These are phyloP conservation scores for Botryotinia convoluta DNA, from an alignment of 2,329 filamentous ascomycete genomes.

Conservation along the genomic window DNA sequence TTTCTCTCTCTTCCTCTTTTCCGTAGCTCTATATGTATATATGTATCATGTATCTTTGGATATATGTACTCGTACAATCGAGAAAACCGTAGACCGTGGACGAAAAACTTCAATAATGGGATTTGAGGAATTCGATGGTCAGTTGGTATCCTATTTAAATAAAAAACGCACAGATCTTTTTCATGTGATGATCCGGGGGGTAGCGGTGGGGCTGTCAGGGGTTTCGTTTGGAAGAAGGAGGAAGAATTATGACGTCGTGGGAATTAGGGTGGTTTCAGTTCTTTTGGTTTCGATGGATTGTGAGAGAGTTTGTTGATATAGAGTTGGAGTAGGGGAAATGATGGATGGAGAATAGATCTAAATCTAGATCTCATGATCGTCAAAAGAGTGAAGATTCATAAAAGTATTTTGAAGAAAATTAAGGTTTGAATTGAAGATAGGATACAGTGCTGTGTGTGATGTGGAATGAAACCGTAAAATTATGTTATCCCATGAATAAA, in stretches of 20 bases:
- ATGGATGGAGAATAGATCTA: background rate
- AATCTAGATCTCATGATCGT: background rate
- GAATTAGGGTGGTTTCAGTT: background rate
- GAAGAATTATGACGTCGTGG: background rate
- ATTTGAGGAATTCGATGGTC: background rate
- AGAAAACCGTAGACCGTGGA: background rate
- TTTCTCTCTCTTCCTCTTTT: background rate
- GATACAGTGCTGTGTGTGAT: background rate
- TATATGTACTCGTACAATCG: background rate
- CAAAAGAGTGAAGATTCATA: background rate
- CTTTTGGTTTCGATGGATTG: background rate
- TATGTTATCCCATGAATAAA: background rate
- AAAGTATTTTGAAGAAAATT: background rate
- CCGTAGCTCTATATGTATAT: background rate
- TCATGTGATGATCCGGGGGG: background rate
- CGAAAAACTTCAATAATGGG: background rate
- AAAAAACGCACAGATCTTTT: slow-evolving; percentile 1
- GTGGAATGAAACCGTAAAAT: background rate
- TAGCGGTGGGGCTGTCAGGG: background rate
- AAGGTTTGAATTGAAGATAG: background rate
- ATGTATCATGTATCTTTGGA: background rate
- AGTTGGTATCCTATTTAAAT: background rate
- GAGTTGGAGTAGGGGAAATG: background rate
- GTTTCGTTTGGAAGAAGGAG: background rate
- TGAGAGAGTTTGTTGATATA: background rate